A percentile compares a stretch with the other conserved stretches of the same genome.
Conservation (phyloP, 108 stramenopile genomes). For the Nannochloropsis salina region DNA sequence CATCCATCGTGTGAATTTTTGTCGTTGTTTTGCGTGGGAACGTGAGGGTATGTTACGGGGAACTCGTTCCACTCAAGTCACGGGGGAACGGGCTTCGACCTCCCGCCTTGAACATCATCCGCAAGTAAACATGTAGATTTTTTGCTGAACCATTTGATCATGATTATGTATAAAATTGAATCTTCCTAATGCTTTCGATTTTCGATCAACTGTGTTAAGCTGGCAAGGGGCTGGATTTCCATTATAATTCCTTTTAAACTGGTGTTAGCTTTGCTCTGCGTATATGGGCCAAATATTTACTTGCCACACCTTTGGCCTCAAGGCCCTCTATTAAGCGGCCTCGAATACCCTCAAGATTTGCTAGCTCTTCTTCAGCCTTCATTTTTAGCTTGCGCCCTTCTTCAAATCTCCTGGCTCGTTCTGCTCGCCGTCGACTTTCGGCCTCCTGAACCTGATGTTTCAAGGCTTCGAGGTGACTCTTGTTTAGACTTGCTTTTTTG, state of each 20-base stretch:
- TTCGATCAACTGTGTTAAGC: too few relatives aligned
- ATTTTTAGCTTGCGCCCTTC: background rate
- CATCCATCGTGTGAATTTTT: too few relatives aligned
- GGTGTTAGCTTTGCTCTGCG: background rate
- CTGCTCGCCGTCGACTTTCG: background rate
- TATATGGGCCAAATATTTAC: background rate
- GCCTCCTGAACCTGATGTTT: conserved; percentile 13
- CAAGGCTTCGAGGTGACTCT: background rate
- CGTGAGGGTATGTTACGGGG: too few relatives aligned
- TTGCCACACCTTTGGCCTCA: background rate
- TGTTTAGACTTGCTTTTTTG: background rate
- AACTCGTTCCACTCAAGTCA: too few relatives aligned
- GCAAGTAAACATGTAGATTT: too few relatives aligned
- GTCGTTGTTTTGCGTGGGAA: too few relatives aligned
- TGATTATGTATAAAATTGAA: too few relatives aligned
- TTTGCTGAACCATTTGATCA: too few relatives aligned
- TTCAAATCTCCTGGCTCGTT: background rate
- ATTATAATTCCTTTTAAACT: background rate
- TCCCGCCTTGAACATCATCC: too few relatives aligned
- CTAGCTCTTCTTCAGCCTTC: background rate
- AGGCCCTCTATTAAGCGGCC: background rate
- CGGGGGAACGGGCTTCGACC: too few relatives aligned
- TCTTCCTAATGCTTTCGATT: too few relatives aligned
- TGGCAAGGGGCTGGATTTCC: too few relatives aligned
- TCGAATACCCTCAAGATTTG: background rate